Evolutionary conservation across 768 basidiomycete genomes (phyloP).

Genomic region (Hericium coralloides): DNA sequence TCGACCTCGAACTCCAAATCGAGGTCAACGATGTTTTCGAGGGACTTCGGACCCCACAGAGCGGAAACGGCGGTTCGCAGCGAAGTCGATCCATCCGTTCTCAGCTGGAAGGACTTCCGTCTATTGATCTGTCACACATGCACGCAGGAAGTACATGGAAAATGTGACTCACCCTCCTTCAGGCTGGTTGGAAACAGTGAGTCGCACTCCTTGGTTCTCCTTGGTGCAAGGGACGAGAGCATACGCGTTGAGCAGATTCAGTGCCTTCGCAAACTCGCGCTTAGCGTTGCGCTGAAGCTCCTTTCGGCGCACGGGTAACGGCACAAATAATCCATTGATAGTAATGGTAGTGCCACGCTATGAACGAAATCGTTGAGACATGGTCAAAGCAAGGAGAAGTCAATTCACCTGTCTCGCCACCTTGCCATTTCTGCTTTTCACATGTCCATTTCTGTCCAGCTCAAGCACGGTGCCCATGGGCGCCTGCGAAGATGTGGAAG

Average conservation of each 20-base stretch:
- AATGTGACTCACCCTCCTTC: constrained; percentile 54
- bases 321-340: constrained; percentile 62
- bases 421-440: constrained; percentile 41
- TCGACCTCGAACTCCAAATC: constrained; percentile 61
- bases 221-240: constrained; percentile 73
- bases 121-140: constrained; percentile 23
- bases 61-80: constrained; percentile 56
- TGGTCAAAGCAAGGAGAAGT: not conserved
- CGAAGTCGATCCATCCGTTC: constrained; percentile 59
- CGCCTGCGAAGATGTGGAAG: constrained; percentile 58
- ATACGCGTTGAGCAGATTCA: constrained; percentile 80
- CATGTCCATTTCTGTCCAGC: constrained; percentile 56
- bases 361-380: not conserved
- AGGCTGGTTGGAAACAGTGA: constrained; percentile 62
- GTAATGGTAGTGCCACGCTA: constrained; percentile 84
- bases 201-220: constrained; percentile 51
- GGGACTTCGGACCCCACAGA: constrained; percentile 78
- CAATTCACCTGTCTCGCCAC: constrained; percentile 64
- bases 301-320: constrained; percentile 85
- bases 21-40: constrained; percentile 70
- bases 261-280: constrained; percentile 80
- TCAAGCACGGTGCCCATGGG: constrained; percentile 79
- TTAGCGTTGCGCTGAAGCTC: constrained; percentile 86
- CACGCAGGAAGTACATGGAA: not conserved
- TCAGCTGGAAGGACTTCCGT: constrained; percentile 58